These are phyloP conservation scores for Breynia disticha DNA, from an alignment of 441 rosid genomes.

Conservation along the genomic window DNA sequence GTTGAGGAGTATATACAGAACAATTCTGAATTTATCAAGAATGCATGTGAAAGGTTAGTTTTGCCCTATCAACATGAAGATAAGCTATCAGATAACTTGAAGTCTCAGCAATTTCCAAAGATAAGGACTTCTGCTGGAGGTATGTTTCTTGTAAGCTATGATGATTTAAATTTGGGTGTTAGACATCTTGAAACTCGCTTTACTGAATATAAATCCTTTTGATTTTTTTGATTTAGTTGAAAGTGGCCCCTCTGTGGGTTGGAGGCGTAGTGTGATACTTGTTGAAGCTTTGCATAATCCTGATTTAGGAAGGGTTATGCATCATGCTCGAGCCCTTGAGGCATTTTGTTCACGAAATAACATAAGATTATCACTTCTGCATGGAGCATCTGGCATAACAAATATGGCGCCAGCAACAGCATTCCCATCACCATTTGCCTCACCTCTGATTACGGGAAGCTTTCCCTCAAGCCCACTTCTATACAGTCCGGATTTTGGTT, in stretches of 20 bases:
- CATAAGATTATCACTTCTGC: slow-evolving; percentile 60
- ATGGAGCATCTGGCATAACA: slow-evolving; percentile 43
- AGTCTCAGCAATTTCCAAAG: slow-evolving; percentile 32
- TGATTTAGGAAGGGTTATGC: slow-evolving; percentile 65
- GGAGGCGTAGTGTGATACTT: slow-evolving; percentile 90
- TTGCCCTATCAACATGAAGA: slow-evolving; percentile 75
- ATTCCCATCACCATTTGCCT: slow-evolving; percentile 74
- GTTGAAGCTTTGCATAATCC: slow-evolving; percentile 92
- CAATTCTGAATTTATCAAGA: slow-evolving; percentile 59
- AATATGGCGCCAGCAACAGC: slow-evolving; percentile 50
- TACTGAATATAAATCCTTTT: slow-evolving; percentile 15
- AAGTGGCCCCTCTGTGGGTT: slow-evolving; percentile 66
- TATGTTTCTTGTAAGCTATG: slow-evolving; percentile 18
- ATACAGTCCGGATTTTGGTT: slow-evolving; percentile 73
- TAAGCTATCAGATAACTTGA: slow-evolving; percentile 49
- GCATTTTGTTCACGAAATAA: slow-evolving; percentile 62
- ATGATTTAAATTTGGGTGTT: background rate
- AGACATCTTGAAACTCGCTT: slow-evolving; percentile 5
- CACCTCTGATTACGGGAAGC: slow-evolving; percentile 89
- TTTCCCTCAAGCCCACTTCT: slow-evolving; percentile 82
- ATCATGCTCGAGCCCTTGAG: slow-evolving; percentile 94
- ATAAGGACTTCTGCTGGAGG: slow-evolving; percentile 50
- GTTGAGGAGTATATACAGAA: slow-evolving; percentile 65
- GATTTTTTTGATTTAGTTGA: slow-evolving; percentile 34
- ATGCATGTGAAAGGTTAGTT: slow-evolving; percentile 61